phyloP scores from a whole-genome alignment of 2,329 filamentous ascomycete genomes.

The Meredithiella fracta region DNA sequence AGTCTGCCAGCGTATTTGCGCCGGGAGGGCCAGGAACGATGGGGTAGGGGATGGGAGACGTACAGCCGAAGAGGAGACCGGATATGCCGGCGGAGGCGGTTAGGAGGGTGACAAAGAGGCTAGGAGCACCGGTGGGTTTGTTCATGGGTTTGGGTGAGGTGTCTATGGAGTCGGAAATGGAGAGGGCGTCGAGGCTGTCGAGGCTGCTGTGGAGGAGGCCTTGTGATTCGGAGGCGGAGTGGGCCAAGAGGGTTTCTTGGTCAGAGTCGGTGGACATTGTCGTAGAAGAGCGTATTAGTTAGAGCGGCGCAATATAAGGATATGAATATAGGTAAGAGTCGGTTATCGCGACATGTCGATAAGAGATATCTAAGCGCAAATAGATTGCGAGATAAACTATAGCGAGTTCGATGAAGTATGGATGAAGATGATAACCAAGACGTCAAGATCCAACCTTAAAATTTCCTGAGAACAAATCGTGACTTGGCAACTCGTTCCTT shows the following conservation, averaged over 20 bases:
- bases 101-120: constrained; percentile 42
- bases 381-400: neutral
- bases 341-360: constrained; percentile 1
- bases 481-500: constrained; percentile 1
- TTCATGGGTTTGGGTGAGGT: constrained; percentile 8
- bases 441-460: constrained; percentile 3
- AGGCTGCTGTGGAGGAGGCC: constrained; percentile 13
- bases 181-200: constrained; percentile 14
- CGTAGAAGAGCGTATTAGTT: neutral
- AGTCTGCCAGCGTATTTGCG: neutral
- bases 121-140: constrained; percentile 19
- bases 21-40: neutral
- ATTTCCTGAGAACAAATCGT: neutral
- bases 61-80: constrained; percentile 52
- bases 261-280: constrained; percentile 4
- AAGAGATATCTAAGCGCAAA: neutral
- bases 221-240: neutral
- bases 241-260: constrained; percentile 1
- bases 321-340: neutral
- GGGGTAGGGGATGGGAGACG: constrained; percentile 18
- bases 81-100: constrained; percentile 50
- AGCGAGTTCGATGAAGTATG: neutral
- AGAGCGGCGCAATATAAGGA: neutral
- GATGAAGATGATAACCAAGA: neutral
- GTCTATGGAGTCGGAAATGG: constrained; percentile 18